Conservation (phyloP, 192 early-diverging fungal species). For the Mortierella claussenii region DNA sequence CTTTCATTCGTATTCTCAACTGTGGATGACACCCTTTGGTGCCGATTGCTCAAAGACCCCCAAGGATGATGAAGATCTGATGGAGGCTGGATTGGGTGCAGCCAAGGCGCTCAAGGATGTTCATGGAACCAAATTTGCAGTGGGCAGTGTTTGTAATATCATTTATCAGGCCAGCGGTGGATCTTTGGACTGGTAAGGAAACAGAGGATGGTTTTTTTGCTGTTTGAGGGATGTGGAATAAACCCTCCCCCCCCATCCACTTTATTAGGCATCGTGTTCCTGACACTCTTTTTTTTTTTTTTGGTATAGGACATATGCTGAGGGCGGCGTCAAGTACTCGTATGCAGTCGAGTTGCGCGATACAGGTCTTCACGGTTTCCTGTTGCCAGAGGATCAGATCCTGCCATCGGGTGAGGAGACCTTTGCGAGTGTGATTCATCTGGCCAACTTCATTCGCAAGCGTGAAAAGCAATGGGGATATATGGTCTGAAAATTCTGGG, state of each 20-base stretch:
- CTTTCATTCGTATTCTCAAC: slow-evolving; percentile 68
- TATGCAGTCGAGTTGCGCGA: slow-evolving; percentile 73
- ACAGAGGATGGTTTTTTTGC: not conserved
- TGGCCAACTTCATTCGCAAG: slow-evolving; percentile 54
- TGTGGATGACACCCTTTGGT: slow-evolving; percentile 74
- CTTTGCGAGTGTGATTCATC: slow-evolving; percentile 45
- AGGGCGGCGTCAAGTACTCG: slow-evolving; percentile 64
- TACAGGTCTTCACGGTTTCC: slow-evolving; percentile 62
- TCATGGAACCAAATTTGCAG: slow-evolving; percentile 65
- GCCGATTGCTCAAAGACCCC: slow-evolving; percentile 64
- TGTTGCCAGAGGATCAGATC: slow-evolving; percentile 67
- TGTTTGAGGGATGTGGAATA: too few relatives aligned
- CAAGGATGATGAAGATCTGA: slow-evolving; percentile 56
- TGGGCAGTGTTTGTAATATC: slow-evolving; percentile 68
- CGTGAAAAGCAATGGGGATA: slow-evolving; percentile 55
- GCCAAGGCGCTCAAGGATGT: slow-evolving; percentile 65
- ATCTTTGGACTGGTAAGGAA: slow-evolving; percentile 60
- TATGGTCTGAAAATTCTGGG: slow-evolving; percentile 13
- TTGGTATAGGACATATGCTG: slow-evolving; percentile 57
- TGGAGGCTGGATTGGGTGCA: slow-evolving; percentile 54
- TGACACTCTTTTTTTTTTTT: not conserved
- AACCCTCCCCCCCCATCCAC: too few relatives aligned
- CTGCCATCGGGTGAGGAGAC: slow-evolving; percentile 59
- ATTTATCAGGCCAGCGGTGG: slow-evolving; percentile 69
- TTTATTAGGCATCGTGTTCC: too few relatives aligned